Percentiles rank a stretch among this genome's conserved stretches.
Evolutionary conservation across 768 basidiomycete species (phyloP).

Genomic region (Floccularia luteovirens): DNA sequence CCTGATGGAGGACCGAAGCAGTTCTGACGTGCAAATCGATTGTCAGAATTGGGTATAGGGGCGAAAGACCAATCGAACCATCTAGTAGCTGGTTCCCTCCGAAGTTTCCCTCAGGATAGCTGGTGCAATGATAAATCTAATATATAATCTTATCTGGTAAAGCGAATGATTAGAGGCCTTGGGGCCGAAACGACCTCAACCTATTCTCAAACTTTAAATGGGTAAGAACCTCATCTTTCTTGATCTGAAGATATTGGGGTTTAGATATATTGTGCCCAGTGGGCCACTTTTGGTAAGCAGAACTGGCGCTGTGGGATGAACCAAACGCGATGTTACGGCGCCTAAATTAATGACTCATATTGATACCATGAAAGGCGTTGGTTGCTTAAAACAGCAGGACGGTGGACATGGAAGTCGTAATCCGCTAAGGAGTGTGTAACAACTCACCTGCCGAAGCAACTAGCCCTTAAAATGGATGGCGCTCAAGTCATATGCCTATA

Average conservation of each 20-base stretch:
- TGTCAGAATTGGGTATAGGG: slow-evolving; percentile 94
- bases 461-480: slow-evolving; percentile 90
- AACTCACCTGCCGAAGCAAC: slow-evolving; percentile 89
- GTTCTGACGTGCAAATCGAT: slow-evolving; percentile 97
- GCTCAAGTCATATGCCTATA: slow-evolving; percentile 84
- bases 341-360: slow-evolving; percentile 79
- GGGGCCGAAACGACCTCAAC: slow-evolving; percentile 86
- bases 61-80: slow-evolving; percentile 95
- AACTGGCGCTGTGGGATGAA: slow-evolving; percentile 64
- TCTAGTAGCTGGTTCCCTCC: slow-evolving; percentile 90
- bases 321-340: slow-evolving; percentile 69
- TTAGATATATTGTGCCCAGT: slow-evolving; percentile 67
- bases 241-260: slow-evolving; percentile 75
- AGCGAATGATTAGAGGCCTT: slow-evolving; percentile 91
- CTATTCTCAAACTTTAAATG: slow-evolving; percentile 80
- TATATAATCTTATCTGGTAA: slow-evolving; percentile 61
- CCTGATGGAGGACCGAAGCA: slow-evolving; percentile 93
- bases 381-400: slow-evolving; percentile 86
- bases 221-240: slow-evolving; percentile 80
- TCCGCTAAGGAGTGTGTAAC: slow-evolving; percentile 84
- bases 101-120: slow-evolving; percentile 74
- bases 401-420: slow-evolving; percentile 85
- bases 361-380: slow-evolving; percentile 82
- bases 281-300: slow-evolving; percentile 78
- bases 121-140: no score